Conservation (phyloP, 2,329 filamentous ascomycete genomes). For the Apiospora marii region DNA sequence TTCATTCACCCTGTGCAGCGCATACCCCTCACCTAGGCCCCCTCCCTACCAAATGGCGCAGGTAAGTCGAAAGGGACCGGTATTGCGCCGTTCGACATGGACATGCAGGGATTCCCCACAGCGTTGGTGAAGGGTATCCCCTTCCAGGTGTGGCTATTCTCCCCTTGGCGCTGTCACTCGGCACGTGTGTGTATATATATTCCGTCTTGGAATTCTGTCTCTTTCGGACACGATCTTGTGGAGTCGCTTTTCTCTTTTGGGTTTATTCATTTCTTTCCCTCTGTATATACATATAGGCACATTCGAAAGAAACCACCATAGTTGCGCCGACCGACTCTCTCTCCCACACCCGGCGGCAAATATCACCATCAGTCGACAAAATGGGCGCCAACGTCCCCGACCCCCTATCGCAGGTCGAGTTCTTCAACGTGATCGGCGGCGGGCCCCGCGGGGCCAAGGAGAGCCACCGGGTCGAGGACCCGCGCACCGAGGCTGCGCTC, state of each 20-base stretch:
- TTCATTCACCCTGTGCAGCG: neutral
- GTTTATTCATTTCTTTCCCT: neutral
- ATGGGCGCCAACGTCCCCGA: conserved; percentile 13
- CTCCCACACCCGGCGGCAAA: neutral
- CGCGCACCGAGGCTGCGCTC: conserved; percentile 52
- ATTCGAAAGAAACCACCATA: neutral
- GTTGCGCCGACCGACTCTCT: neutral
- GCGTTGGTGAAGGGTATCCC: neutral
- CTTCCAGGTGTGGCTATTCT: neutral
- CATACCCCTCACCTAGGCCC: conserved; percentile 7
- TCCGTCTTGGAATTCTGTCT: neutral
- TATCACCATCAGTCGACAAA: neutral
- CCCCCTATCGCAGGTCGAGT: conserved; percentile 35
- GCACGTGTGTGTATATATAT: conserved; percentile 1
- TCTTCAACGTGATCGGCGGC: conserved; percentile 56
- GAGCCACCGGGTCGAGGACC: conserved; percentile 49
- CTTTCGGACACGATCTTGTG: neutral
- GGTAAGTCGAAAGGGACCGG: neutral
- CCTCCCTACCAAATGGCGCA: neutral
- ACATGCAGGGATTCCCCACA: conserved; percentile 14
- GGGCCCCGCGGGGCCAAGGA: conserved; percentile 45
- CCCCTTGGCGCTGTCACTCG: neutral
- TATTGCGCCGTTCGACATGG: neutral
- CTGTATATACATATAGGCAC: neutral
- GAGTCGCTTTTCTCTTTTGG: neutral